Base-by-base conservation (phyloP, 306 rosid species). In the Erythrophleum fordii region DNA sequence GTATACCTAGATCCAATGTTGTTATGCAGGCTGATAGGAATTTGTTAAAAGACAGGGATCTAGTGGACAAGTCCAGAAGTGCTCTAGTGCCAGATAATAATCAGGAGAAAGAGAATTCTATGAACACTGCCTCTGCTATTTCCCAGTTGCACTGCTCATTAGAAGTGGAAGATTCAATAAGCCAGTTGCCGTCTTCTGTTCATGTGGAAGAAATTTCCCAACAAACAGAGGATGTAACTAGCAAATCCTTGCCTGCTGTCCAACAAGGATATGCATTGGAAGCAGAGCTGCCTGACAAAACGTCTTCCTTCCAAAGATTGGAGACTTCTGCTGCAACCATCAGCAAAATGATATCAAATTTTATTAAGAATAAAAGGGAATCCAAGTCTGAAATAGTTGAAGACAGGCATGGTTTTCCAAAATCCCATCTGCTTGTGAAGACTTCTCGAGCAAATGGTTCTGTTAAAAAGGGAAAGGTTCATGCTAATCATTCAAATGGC, bases 391-490 rank as follows among this genome's bases (percentile, higher is more conserved):
- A 88, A 67, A 77, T 67, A 53, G 72, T 84, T 72, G 91, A 86
- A 80, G 91, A 85, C 69, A 82, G 83, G 82, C 77, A 35, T 75
- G 87, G 55, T 53, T 80, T 81, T 80, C 82, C 89, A 11, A 85
- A 88, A 72, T 46, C 81, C 49, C 82, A 41, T 79, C 73, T 84
- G 71, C 88, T 14, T 53, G 86, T 85, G 88, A 93, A 89, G 81
- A 83, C 86, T 80, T 86, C 90, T 34, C 77, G 80, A 52, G 68
- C 68, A 67, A 81, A 80, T 58, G 79, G 78, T 81, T 88, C 83
- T 66, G 81, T 82, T 70, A 93, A 89, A 83, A 93, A 90, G 79
- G 91, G 89, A 46, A 93, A 93, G 82, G 84, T 85, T 53, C 68
- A 80, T 85, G 78, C 76, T 81, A 78, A 58, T 84, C 81, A 88